Evolutionary conservation across 2,329 filamentous ascomycete species (phyloP), one percentile per base, ranked within the genome.

Genomic region (Amylocarpus encephaloides): DNA sequence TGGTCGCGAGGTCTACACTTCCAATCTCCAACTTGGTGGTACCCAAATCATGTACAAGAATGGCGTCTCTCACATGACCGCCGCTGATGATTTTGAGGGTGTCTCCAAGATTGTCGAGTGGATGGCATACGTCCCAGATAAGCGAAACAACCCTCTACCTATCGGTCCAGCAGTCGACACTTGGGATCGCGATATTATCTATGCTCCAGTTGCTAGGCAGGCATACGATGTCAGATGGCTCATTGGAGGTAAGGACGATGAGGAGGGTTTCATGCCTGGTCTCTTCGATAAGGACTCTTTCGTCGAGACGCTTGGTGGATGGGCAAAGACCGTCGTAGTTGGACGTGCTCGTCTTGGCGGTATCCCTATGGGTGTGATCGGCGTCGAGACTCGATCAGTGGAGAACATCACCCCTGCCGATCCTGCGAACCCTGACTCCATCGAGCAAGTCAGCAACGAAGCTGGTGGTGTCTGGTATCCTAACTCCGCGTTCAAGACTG

Each of bases 21-120:
- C 93, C 54, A 98, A 98, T 79, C 74, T 98, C 66, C 93, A 98
- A 77, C 88, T 98, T 59, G 93, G 93, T 83, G 93, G 93, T 63
- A 98, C 93, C n/a, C 93, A 98, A 73, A 98, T 98, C 79, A 98
- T 98, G 93, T 97, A 98, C 82, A 91, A 88, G 75, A 98, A 98
- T 69, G 93, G 93, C 82, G 93, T 98, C 38, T 97, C 93, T 18
- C 93, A 98, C 76, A 92, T 97, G 88, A 96, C 92, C 60, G 93
- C 93, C 64, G 87, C 86, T 62, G 92, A 98, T 66, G 93, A 98
- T 74, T 97, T 98, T 64, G 91, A 92, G 65, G 93, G 93, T 80
- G 88, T 98, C 18, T 90, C 88, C 64, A 94, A 94, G 79, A 97
- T 98, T 67, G 89, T 97, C 44, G 86, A 95, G 68, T 98, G 93